phyloP scores from a whole-genome alignment of 2,329 filamentous ascomycete genomes.

The Penicillium sp. region DNA sequence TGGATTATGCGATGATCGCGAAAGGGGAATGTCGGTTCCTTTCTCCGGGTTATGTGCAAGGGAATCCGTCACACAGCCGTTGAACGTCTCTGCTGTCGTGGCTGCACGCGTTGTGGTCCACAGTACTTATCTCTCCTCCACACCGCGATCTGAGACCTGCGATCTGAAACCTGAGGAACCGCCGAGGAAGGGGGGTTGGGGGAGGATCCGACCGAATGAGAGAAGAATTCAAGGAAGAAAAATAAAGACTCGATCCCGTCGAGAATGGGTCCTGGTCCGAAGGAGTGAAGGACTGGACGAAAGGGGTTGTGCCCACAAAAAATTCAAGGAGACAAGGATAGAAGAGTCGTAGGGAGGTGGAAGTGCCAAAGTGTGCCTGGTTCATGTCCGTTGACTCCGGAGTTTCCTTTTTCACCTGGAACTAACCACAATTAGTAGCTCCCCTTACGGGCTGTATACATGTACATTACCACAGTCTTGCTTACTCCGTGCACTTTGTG shows the following conservation, averaged over 20 bases:
- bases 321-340: conserved; percentile 36
- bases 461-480: background rate
- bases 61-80: background rate
- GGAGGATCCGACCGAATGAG: conserved; percentile 8
- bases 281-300: conserved; percentile 36
- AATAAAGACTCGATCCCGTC: conserved; percentile 5
- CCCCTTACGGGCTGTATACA: conserved; percentile 16
- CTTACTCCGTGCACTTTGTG: background rate
- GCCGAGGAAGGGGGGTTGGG: conserved; percentile 12
- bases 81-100: conserved; percentile 10
- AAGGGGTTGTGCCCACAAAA: conserved; percentile 7
- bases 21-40: background rate
- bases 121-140: conserved; percentile 15
- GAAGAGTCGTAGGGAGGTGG: conserved; percentile 11
- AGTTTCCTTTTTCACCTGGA: conserved; percentile 8
- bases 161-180: conserved; percentile 20
- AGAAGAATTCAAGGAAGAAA: background rate
- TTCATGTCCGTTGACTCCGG: conserved; percentile 20
- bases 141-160: conserved; percentile 18
- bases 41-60: background rate
- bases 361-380: conserved; percentile 14
- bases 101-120: conserved; percentile 17
- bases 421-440: conserved; percentile 6
- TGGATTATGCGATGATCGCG: background rate
- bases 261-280: conserved; percentile 23